These are phyloP conservation scores for Gremmenia infestans DNA, from an alignment of 2,329 filamentous ascomycete species.

Conservation along the genomic window DNA sequence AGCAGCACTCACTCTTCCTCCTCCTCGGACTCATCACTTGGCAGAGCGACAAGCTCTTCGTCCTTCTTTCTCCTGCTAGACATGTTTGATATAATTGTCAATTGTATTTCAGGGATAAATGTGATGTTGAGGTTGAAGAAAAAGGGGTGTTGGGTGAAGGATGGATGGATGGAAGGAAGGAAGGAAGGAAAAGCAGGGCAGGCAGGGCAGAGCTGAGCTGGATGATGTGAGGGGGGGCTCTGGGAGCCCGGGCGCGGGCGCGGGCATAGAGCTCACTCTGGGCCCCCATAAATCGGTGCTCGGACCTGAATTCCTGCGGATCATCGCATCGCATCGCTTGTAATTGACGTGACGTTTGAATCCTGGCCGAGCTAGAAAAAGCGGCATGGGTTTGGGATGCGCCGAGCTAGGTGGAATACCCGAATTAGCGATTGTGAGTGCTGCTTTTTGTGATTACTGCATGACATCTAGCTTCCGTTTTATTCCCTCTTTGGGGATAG, in stretches of 20 bases:
- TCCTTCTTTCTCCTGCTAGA: conserved; percentile 26
- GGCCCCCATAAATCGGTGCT: no score
- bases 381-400: neutral
- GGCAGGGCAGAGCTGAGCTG: neutral
- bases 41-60: conserved; percentile 29
- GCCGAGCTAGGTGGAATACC: no score
- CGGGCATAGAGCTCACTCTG: neutral
- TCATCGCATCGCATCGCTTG: no score
- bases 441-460: no score
- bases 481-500: no score
- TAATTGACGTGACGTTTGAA: neutral
- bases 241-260: neutral
- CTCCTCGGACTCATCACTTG: conserved; percentile 27
- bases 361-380: neutral
- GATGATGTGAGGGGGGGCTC: neutral
- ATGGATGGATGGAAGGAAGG: neutral
- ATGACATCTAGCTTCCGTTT: no score
- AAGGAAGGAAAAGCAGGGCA: neutral
- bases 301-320: no score
- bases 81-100: conserved; percentile 6
- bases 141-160: neutral
- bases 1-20: conserved; percentile 27
- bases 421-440: no score
- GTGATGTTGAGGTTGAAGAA: neutral
- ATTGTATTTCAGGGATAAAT: neutral